Evolutionary conservation across 2,329 filamentous ascomycete species (phyloP), one percentile per base, ranked within the genome.

Genomic region (Aspergillus terreus): DNA sequence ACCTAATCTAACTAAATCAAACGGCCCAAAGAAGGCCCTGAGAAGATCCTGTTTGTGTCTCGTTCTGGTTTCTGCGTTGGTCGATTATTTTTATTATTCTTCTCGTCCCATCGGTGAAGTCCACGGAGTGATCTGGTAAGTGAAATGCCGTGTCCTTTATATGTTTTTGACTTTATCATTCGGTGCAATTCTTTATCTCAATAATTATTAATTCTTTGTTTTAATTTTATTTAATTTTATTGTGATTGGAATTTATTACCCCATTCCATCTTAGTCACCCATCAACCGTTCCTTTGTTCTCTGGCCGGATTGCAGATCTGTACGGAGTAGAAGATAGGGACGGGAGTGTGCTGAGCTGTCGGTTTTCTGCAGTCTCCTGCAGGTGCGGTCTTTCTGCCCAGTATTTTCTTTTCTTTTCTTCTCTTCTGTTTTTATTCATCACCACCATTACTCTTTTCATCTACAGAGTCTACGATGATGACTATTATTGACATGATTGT

Each of bases 341-440:
- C 14, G 35, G 35, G 14, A 38, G 35, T n/a, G 35, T 60, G 58
- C 49, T 58, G 58, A 60, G 54, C 56, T 57, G 55, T 59, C 53
- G 57, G 58, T 50, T 58, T 48, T 55, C 55, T 58, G 55, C 57
- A 59, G 55, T 46, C 30, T 51, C 42, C 52, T 57, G 50, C 54
- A 55, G 21, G 43, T 38, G 35, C 5, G 12, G 5, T 38, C 35
- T 9, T 41, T 35, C 15, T 46, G 35, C 12, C 33, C 35, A 30
- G 36, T 35, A 11, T 4, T 38, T 50, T 46, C 21, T 38, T 46
- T 38, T 46, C 35, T 23, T 38, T 46, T 46, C 23, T 46, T n/a
- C 38, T 32, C 32, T 35, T 36, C 32, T 36, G 19, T 21, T 21
- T 7, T 14, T 10, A 12, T 19, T 36, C 21, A 2, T 32, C 33